phyloP scores from a whole-genome alignment of 257 asterid genomes.

The Gardenia jasminoides region DNA sequence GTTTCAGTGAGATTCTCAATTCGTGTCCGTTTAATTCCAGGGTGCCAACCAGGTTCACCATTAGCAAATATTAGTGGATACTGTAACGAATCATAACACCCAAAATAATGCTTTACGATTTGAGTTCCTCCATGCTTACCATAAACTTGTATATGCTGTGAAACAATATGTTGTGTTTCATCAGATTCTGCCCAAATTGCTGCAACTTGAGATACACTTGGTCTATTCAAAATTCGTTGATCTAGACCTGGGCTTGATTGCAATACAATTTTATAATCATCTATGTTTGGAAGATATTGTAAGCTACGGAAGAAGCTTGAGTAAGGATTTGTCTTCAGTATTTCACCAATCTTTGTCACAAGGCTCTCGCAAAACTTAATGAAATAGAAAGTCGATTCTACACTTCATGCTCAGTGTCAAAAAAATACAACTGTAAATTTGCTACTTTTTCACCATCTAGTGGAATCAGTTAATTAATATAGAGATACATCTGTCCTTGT shows the following conservation, averaged over 20 bases:
- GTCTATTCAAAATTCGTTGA: neutral
- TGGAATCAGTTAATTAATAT: neutral
- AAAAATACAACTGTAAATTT: neutral
- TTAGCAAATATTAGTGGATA: neutral
- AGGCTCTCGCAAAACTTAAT: neutral
- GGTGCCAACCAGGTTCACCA: neutral
- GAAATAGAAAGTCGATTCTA: neutral
- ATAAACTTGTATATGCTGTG: neutral
- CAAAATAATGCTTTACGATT: neutral
- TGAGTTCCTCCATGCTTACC: neutral
- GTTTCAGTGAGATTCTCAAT: no score
- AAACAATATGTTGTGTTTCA: neutral
- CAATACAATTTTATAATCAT: neutral
- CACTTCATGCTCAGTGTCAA: constrained; percentile 1
- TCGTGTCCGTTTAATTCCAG: neutral
- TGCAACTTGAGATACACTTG: neutral
- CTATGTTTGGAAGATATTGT: neutral
- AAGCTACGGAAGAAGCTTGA: neutral
- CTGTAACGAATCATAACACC: neutral
- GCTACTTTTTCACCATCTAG: neutral
- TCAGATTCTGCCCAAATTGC: neutral
- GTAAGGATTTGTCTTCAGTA: neutral
- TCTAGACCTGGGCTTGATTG: neutral
- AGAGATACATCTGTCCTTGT: neutral
- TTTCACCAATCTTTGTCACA: neutral